Conservation (phyloP, 768 basidiomycete species). For the Phaeolepiota aurea region DNA sequence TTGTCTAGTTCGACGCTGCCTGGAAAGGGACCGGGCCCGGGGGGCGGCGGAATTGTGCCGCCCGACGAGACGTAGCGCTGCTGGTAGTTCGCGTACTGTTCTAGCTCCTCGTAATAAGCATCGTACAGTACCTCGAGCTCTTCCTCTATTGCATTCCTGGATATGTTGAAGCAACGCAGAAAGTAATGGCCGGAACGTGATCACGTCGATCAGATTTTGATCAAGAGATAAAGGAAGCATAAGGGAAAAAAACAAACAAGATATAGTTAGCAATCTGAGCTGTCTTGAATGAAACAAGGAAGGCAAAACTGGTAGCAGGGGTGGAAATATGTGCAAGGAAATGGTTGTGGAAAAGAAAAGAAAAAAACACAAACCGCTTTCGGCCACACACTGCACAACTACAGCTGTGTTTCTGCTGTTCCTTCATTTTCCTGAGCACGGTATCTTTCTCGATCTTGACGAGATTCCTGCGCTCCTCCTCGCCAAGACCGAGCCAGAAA, state of each 20-base stretch:
- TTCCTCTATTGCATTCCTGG: constrained; percentile 94
- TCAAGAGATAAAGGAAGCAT: constrained; percentile 19
- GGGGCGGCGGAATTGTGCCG: constrained; percentile 84
- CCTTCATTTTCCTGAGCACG: constrained; percentile 98
- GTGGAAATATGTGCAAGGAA: constrained; percentile 14
- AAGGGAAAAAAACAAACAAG: constrained; percentile 10
- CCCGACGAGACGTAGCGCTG: constrained; percentile 91
- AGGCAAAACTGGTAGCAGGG: constrained; percentile 12
- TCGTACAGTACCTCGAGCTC: constrained; percentile 99
- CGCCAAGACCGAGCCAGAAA: constrained; percentile 92
- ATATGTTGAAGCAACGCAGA: no score
- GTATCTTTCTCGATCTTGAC: constrained; percentile 99
- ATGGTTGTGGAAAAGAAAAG: constrained; percentile 16
- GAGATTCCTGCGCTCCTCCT: constrained; percentile 83
- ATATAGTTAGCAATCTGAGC: constrained; percentile 15
- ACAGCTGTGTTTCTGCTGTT: constrained; percentile 96
- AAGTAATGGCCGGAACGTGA: no score
- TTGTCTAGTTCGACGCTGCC: constrained; percentile 96
- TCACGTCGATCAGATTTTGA: constrained; percentile 10
- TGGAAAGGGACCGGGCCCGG: constrained; percentile 96
- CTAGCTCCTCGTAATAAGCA: constrained; percentile 99
- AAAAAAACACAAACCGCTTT: constrained; percentile 70
- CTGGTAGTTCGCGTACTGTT: constrained; percentile 97
- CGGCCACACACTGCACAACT: constrained; percentile 94
- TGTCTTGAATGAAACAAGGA: not conserved